Evolutionary conservation across 139 green algal genomes (phyloP).

Genomic region (Chlorella vulgaris): DNA sequence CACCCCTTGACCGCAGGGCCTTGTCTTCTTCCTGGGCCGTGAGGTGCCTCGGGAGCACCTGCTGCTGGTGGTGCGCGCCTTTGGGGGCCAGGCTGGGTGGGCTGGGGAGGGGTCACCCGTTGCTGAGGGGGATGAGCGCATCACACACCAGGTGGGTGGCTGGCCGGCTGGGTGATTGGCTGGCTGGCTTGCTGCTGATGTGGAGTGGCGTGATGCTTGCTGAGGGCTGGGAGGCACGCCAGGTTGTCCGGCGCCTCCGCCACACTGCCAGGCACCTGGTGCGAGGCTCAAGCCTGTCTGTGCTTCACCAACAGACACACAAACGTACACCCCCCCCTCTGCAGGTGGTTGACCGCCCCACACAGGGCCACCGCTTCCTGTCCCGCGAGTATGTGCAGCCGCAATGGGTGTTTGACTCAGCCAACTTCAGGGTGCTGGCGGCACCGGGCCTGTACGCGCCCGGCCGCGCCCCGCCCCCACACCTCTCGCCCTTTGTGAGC

Average conservation of each 20-base stretch:
- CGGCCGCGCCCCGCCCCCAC: constrained; percentile 83
- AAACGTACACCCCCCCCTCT: too few relatives aligned
- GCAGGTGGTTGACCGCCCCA: constrained; percentile 77
- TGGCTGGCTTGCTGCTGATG: too few relatives aligned
- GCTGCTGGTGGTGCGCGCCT: constrained; percentile 90
- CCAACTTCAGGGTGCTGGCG: constrained; percentile 87
- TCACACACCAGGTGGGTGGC: constrained; percentile 89
- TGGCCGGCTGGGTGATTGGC: too few relatives aligned
- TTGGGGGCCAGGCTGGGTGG: constrained; percentile 92
- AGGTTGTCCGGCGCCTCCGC: neutral
- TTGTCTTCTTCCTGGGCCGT: constrained; percentile 92
- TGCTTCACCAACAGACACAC: constrained; percentile 1
- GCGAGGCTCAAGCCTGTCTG: too few relatives aligned
- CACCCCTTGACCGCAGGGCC: constrained; percentile 43
- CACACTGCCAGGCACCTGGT: neutral
- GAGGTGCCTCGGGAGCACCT: constrained; percentile 92
- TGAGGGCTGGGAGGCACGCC: neutral
- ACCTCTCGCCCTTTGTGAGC: constrained; percentile 97
- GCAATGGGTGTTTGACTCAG: constrained; percentile 97
- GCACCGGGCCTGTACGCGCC: constrained; percentile 79
- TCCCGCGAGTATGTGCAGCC: constrained; percentile 94
- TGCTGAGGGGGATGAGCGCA: constrained; percentile 66
- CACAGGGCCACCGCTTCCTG: constrained; percentile 66
- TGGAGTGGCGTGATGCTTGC: too few relatives aligned
- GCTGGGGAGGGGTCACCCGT: constrained; percentile 89